phyloP scores from a whole-genome alignment of 805 yeast genomes.

The Candida pseudoglaebosa region DNA sequence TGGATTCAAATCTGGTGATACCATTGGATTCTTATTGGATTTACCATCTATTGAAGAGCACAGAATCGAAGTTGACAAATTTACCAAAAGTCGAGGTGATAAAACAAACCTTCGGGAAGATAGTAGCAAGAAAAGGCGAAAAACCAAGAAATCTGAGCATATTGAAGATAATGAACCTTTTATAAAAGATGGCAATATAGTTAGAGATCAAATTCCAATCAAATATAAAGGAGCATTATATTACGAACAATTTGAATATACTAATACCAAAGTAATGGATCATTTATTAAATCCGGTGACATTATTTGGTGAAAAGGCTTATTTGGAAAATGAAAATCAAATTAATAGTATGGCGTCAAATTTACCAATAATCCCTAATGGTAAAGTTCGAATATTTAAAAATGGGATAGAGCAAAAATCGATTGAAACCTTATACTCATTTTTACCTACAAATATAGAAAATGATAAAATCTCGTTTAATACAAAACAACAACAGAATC shows the following conservation, averaged over 20 bases:
- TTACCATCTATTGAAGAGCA: slow-evolving; percentile 57
- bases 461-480: slow-evolving; percentile 28
- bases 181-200: slow-evolving; percentile 39
- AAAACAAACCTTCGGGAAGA: slow-evolving; percentile 9
- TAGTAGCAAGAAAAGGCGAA: slow-evolving; percentile 12
- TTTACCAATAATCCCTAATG: slow-evolving; percentile 49
- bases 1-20: slow-evolving; percentile 72
- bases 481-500: slow-evolving; percentile 34
- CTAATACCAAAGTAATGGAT: slow-evolving; percentile 64
- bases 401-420: slow-evolving; percentile 74
- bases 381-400: slow-evolving; percentile 65
- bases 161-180: slow-evolving; percentile 15
- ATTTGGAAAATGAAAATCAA: slow-evolving; percentile 37
- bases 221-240: slow-evolving; percentile 71
- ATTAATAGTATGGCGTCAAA: slow-evolving; percentile 19
- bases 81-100: slow-evolving; percentile 11
- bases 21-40: slow-evolving; percentile 69
- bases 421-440: slow-evolving; percentile 65
- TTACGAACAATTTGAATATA: slow-evolving; percentile 83
- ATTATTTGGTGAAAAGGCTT: slow-evolving; percentile 65
- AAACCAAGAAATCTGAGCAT: slow-evolving; percentile 14
- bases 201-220: slow-evolving; percentile 85
- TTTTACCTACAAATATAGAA: slow-evolving; percentile 74
- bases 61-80: slow-evolving; percentile 32
- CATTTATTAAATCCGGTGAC: slow-evolving; percentile 70